A percentile compares a stretch with the other conserved stretches of the same genome.
Evolutionary conservation across 306 rosid genomes (phyloP).

Genomic region (Erythrophleum fordii): DNA sequence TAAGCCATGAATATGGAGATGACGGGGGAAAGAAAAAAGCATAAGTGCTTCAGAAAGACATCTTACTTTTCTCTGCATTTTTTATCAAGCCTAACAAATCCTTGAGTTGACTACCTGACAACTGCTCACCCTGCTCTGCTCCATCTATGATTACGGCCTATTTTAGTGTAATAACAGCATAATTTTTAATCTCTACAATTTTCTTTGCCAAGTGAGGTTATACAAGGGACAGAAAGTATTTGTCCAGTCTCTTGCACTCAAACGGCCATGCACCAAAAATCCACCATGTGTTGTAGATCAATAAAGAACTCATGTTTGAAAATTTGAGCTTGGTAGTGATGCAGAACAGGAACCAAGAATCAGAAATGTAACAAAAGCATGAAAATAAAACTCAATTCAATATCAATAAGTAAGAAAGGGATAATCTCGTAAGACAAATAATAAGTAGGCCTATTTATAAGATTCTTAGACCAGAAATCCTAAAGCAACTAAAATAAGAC

Average conservation of each 20-base stretch:
- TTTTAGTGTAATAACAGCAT: constrained; percentile 27
- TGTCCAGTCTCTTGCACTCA: constrained; percentile 10
- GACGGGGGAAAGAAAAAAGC: constrained; percentile 12
- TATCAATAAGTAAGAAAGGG: background rate
- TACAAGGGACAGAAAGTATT: background rate
- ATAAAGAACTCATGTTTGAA: constrained; percentile 18
- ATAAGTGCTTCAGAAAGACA: constrained; percentile 25
- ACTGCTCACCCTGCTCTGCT: constrained; percentile 48
- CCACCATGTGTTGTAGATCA: background rate
- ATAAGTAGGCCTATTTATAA: background rate
- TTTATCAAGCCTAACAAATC: constrained; percentile 77
- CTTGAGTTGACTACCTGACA: constrained; percentile 58
- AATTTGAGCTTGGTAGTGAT: background rate
- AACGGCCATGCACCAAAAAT: constrained; percentile 7
- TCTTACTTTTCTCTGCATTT: constrained; percentile 90
- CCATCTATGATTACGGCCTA: constrained; percentile 53
- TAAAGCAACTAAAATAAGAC: background rate
- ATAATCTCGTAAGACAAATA: background rate
- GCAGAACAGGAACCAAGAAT: background rate
- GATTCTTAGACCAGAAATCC: background rate
- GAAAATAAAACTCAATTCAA: background rate
- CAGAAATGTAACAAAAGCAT: background rate
- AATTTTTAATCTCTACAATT: constrained; percentile 8
- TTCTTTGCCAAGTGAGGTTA: constrained; percentile 25
- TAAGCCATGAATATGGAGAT: constrained; percentile 19